Percentiles rank a stretch among this genome's conserved stretches.
Evolutionary conservation across 805 yeast species (phyloP).

Genomic region (Priceomyces haplophilus): DNA sequence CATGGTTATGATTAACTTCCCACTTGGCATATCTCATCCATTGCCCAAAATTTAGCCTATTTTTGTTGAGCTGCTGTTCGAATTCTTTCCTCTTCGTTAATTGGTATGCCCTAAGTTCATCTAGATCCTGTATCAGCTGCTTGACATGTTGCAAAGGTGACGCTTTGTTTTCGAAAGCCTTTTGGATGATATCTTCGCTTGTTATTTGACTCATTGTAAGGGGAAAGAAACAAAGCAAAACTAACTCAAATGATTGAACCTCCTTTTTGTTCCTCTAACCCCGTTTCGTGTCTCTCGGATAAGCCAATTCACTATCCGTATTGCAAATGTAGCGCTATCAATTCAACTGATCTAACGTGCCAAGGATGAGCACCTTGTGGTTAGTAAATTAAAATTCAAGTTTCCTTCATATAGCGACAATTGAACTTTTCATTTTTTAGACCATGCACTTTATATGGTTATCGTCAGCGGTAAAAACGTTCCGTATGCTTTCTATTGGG

Average conservation of each 20-base stretch:
- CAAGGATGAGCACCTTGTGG: background rate
- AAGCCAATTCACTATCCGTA: too few relatives aligned
- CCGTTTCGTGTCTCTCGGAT: background rate
- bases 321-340: too few relatives aligned
- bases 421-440: background rate
- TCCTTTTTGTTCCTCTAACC: background rate
- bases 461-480: too few relatives aligned
- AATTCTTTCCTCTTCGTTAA: slow-evolving; percentile 74
- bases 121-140: slow-evolving; percentile 58
- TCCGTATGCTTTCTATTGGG: too few relatives aligned
- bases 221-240: background rate
- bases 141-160: slow-evolving; percentile 25
- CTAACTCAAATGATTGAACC: background rate
- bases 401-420: background rate
- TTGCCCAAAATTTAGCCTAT: slow-evolving; percentile 75
- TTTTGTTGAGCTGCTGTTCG: slow-evolving; percentile 84
- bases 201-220: slow-evolving; percentile 24
- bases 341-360: background rate
- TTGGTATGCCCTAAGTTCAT: slow-evolving; percentile 75
- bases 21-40: slow-evolving; percentile 92
- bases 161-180: slow-evolving; percentile 28
- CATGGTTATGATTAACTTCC: slow-evolving; percentile 74
- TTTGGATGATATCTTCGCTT: slow-evolving; percentile 35
- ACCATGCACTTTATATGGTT: too few relatives aligned
- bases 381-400: background rate